These are phyloP conservation scores for Pichia exigua DNA, from an alignment of 805 yeast species.

Conservation along the genomic window DNA sequence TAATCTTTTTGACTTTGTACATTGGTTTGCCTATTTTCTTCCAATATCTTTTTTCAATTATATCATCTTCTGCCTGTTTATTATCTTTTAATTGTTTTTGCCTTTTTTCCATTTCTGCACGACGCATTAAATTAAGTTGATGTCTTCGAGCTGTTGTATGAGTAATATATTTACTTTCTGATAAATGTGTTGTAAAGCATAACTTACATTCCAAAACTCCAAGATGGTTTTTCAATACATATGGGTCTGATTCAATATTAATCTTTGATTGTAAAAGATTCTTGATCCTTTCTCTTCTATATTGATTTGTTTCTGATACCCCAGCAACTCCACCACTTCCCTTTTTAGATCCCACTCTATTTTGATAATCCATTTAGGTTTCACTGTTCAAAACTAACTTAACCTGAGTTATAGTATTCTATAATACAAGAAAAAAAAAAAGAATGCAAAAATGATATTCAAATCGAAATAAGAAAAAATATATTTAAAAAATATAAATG, in stretches of 20 bases:
- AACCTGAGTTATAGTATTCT: background rate
- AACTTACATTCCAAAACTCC: constrained; percentile 80
- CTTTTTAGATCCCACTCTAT: constrained; percentile 82
- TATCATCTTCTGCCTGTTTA: background rate
- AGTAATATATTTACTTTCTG: constrained; percentile 72
- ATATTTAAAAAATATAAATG: constrained; percentile 5
- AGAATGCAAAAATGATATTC: background rate
- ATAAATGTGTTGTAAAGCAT: constrained; percentile 75
- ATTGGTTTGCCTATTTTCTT: constrained; percentile 67
- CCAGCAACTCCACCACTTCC: constrained; percentile 91
- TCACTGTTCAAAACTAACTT: background rate
- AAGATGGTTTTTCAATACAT: constrained; percentile 73
- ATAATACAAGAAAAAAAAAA: background rate
- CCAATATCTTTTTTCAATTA: constrained; percentile 36
- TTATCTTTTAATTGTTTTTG: constrained; percentile 12
- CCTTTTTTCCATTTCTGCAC: constrained; percentile 37
- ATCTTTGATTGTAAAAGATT: constrained; percentile 47
- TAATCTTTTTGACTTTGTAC: constrained; percentile 56
- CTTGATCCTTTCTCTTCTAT: constrained; percentile 58
- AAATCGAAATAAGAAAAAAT: background rate
- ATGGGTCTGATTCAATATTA: constrained; percentile 64
- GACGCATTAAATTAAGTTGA: constrained; percentile 57
- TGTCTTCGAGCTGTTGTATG: constrained; percentile 85
- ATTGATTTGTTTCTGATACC: constrained; percentile 56
- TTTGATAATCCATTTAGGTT: constrained; percentile 73